Evolutionary conservation across 2,329 filamentous ascomycete species (phyloP).

Genomic region (Apiospora arundinis): DNA sequence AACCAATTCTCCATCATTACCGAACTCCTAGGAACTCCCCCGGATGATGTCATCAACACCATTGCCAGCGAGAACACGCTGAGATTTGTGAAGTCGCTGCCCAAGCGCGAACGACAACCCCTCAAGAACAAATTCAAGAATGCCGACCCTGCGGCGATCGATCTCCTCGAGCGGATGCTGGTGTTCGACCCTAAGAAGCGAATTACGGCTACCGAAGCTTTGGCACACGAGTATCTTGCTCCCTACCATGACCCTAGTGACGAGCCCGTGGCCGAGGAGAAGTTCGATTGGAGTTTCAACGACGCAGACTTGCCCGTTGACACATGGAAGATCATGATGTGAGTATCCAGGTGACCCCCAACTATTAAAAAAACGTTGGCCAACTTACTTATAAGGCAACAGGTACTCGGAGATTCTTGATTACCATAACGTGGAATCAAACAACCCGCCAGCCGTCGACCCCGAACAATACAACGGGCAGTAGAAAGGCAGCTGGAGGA

Average conservation of each 20-base stretch:
- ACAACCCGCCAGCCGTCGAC: slow-evolving; percentile 46
- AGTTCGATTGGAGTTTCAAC: slow-evolving; percentile 99
- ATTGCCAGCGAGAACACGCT: slow-evolving; percentile 99
- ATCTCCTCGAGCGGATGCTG: slow-evolving; percentile 94
- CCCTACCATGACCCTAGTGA: slow-evolving; percentile 98
- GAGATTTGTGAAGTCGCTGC: slow-evolving; percentile 95
- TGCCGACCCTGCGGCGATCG: slow-evolving; percentile 87
- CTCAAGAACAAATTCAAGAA: slow-evolving; percentile 92
- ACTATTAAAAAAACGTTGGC: slow-evolving; percentile 13
- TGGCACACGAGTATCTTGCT: slow-evolving; percentile 90
- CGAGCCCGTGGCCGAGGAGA: slow-evolving; percentile 93
- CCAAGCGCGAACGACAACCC: slow-evolving; percentile 90
- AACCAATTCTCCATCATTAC: slow-evolving; percentile 99
- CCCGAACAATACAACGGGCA: slow-evolving; percentile 46
- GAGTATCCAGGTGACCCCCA: slow-evolving; percentile 44
- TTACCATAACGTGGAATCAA: slow-evolving; percentile 89
- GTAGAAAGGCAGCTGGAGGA: slow-evolving; percentile 30
- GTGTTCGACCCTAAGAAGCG: slow-evolving; percentile 98
- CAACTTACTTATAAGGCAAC: slow-evolving; percentile 37
- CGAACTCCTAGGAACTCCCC: slow-evolving; percentile 92
- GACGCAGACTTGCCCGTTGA: slow-evolving; percentile 96
- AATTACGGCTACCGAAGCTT: slow-evolving; percentile 83
- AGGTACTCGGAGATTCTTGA: slow-evolving; percentile 99
- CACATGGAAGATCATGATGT: slow-evolving; percentile 99
- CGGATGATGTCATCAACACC: slow-evolving; percentile 97